Evolutionary conservation across 371 early-diverging fungal genomes (phyloP).

Genomic region (Haplosporangium sp.): DNA sequence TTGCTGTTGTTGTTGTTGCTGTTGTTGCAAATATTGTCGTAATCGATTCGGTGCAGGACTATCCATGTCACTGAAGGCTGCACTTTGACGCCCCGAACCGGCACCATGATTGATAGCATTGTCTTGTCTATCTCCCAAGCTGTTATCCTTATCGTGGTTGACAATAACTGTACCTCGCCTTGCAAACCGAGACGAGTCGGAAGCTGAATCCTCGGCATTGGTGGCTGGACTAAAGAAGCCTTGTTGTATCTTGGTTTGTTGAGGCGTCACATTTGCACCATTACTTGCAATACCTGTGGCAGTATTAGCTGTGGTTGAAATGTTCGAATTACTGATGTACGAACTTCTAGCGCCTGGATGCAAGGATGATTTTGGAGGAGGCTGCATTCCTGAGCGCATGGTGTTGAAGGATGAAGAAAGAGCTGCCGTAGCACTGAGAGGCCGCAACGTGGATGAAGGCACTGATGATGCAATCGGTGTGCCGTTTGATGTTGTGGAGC

Average conservation of each 20-base stretch:
- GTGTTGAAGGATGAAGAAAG: slow-evolving; percentile 33
- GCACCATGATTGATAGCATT: background rate
- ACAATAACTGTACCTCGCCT: slow-evolving; percentile 32
- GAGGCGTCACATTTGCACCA: background rate
- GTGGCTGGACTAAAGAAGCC: background rate
- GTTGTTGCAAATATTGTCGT: slow-evolving; percentile 5
- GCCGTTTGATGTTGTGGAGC: background rate
- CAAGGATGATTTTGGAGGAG: slow-evolving; percentile 5
- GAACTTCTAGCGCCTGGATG: slow-evolving; percentile 21
- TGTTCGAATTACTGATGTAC: slow-evolving; percentile 2
- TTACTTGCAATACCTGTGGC: background rate
- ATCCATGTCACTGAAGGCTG: slow-evolving; percentile 16
- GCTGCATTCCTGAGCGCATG: slow-evolving; percentile 24
- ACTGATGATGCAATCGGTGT: slow-evolving; percentile 8
- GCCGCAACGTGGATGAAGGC: slow-evolving; percentile 11
- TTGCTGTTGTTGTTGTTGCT: slow-evolving; percentile 16
- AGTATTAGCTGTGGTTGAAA: background rate
- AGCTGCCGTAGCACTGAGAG: slow-evolving; percentile 28
- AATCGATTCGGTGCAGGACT: slow-evolving; percentile 10
- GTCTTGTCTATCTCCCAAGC: background rate
- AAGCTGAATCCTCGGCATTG: slow-evolving; percentile 15
- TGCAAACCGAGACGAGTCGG: slow-evolving; percentile 31
- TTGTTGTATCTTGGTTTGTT: background rate
- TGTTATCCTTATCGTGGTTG: slow-evolving; percentile 13
- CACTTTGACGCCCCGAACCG: slow-evolving; percentile 27